A percentile compares a stretch with the other conserved stretches of the same genome.
phyloP scores from a whole-genome alignment of 768 basidiomycete genomes.

The Albatrellus ellisii region DNA sequence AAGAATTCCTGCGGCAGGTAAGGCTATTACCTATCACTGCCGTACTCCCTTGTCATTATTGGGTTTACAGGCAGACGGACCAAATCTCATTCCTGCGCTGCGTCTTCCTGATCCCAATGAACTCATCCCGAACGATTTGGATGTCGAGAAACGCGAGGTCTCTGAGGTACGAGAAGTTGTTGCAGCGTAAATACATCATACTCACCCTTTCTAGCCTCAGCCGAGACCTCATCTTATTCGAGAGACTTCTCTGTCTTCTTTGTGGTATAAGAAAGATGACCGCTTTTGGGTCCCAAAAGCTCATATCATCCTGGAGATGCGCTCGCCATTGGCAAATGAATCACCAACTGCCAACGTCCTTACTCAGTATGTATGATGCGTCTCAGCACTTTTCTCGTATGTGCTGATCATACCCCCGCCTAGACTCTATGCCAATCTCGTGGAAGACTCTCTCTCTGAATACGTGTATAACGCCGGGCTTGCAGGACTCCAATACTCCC shows the following conservation, averaged over 20 bases:
- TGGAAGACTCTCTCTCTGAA: constrained; percentile 82
- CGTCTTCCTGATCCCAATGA: constrained; percentile 76
- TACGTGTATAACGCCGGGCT: constrained; percentile 88
- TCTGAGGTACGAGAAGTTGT: constrained; percentile 32
- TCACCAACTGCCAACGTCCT: constrained; percentile 62
- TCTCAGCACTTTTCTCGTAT: background rate
- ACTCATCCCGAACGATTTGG: constrained; percentile 81
- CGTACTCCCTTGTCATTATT: constrained; percentile 1
- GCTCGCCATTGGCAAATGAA: constrained; percentile 46
- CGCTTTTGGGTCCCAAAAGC: constrained; percentile 93
- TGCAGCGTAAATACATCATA: background rate
- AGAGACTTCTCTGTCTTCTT: constrained; percentile 52
- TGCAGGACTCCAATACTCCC: constrained; percentile 71
- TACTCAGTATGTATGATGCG: constrained; percentile 38
- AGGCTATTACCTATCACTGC: constrained; percentile 6
- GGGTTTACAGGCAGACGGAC: constrained; percentile 38
- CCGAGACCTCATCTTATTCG: constrained; percentile 65
- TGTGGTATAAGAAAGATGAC: constrained; percentile 99
- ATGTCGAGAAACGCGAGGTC: constrained; percentile 67
- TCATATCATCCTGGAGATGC: constrained; percentile 57
- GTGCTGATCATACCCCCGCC: constrained; percentile 1
- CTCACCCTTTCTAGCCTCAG: constrained; percentile 35
- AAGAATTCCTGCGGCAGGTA: constrained; percentile 46
- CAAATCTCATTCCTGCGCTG: constrained; percentile 55
- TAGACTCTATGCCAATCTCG: constrained; percentile 73